These are phyloP conservation scores for Pythium biforme DNA, from an alignment of 352 stramenopile species.

Conservation along the genomic window DNA sequence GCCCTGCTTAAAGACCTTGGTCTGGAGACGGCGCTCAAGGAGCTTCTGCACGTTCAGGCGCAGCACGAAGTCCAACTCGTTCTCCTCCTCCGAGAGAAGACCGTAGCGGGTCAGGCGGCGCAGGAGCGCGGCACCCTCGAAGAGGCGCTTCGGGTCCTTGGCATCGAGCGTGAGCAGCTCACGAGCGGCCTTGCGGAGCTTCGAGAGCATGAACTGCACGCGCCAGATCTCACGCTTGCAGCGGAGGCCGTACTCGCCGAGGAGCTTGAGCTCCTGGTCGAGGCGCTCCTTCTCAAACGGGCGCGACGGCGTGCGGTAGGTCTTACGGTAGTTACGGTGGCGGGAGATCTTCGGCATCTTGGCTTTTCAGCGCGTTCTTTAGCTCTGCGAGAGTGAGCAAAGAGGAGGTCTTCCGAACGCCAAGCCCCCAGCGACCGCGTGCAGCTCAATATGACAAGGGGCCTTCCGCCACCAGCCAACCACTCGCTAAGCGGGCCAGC, in stretches of 20 bases:
- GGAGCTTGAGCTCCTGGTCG: constrained; percentile 98
- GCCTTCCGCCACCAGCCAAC: constrained; percentile 26
- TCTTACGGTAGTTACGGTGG: constrained; percentile 95
- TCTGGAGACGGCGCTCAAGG: constrained; percentile 98
- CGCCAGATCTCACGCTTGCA: constrained; percentile 99
- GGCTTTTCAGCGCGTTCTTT: constrained; percentile 50
- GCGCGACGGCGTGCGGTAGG: constrained; percentile 98
- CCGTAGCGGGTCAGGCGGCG: constrained; percentile 97
- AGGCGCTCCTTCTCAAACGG: constrained; percentile 99
- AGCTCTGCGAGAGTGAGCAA: constrained; percentile 59
- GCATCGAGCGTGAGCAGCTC: constrained; percentile 97
- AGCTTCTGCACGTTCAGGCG: constrained; percentile 99
- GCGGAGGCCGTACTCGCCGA: constrained; percentile 98
- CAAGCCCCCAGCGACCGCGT: neutral
- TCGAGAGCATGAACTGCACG: constrained; percentile 98
- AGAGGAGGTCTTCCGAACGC: neutral
- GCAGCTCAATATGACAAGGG: constrained; percentile 16
- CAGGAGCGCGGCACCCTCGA: constrained; percentile 97
- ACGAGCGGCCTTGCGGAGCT: constrained; percentile 98
- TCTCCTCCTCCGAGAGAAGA: constrained; percentile 96
- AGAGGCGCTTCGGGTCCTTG: constrained; percentile 98
- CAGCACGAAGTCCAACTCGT: constrained; percentile 98
- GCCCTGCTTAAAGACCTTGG: constrained; percentile 99
- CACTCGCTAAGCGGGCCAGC: constrained; percentile 13
- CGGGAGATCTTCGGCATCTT: constrained; percentile 88